Base-by-base conservation (phyloP, 1,284 basidiomycete genomes). In the Hemileia vastatrix region DNA sequence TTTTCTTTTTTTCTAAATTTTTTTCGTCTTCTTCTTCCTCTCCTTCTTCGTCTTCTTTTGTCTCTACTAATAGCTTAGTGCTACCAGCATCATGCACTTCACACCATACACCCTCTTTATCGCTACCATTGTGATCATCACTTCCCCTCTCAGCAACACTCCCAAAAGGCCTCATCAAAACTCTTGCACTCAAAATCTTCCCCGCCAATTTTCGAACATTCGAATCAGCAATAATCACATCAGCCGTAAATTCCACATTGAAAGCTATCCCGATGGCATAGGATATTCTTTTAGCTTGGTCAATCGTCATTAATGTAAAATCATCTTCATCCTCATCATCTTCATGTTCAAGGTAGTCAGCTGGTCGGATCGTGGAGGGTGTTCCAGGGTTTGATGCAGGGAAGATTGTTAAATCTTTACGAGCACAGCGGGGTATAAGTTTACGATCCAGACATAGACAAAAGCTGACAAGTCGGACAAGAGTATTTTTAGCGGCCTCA, bases 211-310 rank as follows among this genome's bases (percentile, higher is more conserved):
- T 81, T 15, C 82, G 81, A 67, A 96, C 77, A 77, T 98, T 97
- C 15, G 94, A 91, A 72, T 95, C 90, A 1, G 91, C 93, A 49
- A 97, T 80, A 47, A 98, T 82, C 19, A 98, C 91, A 69, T 95
- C 89, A 13, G 85, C 83, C 3, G 85, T 85, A 70, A 93, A 85
- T 71, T 97, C 93, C 44, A 96, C 86, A 36, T 82, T 84, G 73
- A 94, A 95, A 6, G 86, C 83, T 72, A 87, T 83, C 68, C 86
- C 79, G 67, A 94, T 85, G 19, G 84, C 85, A 19, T 79, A 77
- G 45, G 86, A 86, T 69, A 98, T 96, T 51, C 88, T 83, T 75
- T 84, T 85, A 24, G 93, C 94, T 76, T 98, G 93, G 45, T 80
- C 79, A 67, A 87, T 84, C 2, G 86, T 86, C 90, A 92, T 96